Evolutionary conservation across 345 rosid species (phyloP).

Genomic region (Citrus medica): DNA sequence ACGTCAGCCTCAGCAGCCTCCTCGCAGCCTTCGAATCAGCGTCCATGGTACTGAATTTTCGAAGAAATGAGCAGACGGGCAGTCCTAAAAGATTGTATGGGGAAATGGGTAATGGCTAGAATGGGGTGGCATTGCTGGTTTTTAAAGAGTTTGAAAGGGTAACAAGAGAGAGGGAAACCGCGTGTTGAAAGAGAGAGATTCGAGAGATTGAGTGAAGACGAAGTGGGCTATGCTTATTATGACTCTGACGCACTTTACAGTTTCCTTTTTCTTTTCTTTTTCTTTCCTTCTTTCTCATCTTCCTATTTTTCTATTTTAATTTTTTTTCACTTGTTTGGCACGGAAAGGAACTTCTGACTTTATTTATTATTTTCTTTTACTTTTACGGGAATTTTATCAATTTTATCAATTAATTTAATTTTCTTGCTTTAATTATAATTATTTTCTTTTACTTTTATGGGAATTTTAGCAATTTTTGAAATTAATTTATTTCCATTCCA

Average conservation of each 20-base stretch:
- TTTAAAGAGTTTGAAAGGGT: slow-evolving; percentile 40
- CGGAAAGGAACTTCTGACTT: background rate
- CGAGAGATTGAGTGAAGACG: background rate
- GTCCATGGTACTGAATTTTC: slow-evolving; percentile 16
- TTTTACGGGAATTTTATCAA: background rate
- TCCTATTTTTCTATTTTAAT: no score
- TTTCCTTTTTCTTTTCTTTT: background rate
- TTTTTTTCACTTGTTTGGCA: no score
- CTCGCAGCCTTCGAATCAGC: slow-evolving; percentile 18
- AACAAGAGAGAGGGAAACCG: slow-evolving; percentile 26
- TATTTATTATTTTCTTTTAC: background rate
- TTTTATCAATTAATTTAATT: background rate
- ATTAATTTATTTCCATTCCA: no score
- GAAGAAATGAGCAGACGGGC: background rate
- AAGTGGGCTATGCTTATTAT: slow-evolving; percentile 17
- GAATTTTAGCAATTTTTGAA: background rate
- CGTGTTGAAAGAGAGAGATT: slow-evolving; percentile 2
- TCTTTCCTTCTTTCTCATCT: background rate
- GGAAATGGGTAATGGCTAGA: background rate
- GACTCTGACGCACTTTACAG: background rate
- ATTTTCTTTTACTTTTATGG: background rate
- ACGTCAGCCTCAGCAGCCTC: slow-evolving; percentile 45
- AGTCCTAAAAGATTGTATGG: background rate
- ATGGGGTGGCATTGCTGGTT: slow-evolving; percentile 20
- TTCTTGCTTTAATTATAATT: background rate